Evolutionary conservation across 352 stramenopile genomes (phyloP), one percentile per base, ranked within the genome.

Genomic region (Aphanomyces invadans): DNA sequence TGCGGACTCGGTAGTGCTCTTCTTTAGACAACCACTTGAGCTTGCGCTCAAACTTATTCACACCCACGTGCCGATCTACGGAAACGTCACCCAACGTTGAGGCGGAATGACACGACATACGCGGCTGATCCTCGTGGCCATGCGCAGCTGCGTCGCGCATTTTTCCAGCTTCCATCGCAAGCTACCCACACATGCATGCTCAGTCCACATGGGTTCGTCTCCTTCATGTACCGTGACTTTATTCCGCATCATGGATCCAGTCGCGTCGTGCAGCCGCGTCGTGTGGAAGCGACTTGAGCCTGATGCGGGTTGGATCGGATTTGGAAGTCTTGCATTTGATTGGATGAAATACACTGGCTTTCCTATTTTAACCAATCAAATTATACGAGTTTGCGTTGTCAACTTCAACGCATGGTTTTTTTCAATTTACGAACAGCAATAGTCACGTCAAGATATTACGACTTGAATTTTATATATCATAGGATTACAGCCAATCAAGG

Each of bases 31-130:
- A 29, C 31, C 39, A 65, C 29, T 28, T 17, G 36, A 48, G 28
- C 29, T 56, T 65, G 59, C 59, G 59, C 19, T 65, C 59, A 65
- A 65, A 65, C n/a, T 65, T 65, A 7, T 38, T 46, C 26, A 65
- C 46, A 19, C 25, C 36, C 25, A 23, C 59, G 15, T 21, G 2
- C 15, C 32, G 17, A 57, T 4, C 29, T 52, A 32, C n/a, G n/a
- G 36, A 42, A 42, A 15, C n/a, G n/a, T n/a, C 42, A 49, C n/a
- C n/a, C n/a, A 19, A 19, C 17, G n/a, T 49, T 49, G 42, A 49
- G n/a, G n/a, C 17, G n/a, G n/a, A 49, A 17, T 49, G 17, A 49
- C n/a, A 48, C 39, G 39, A 48, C 39, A 15, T 15, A 48, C 2
- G 39, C 2, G 15, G 15, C 17, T 48, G 39, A 48, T 54, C 31